phyloP scores from a whole-genome alignment of 2,329 filamentous ascomycete genomes.

The Colletotrichum cuscutae region DNA sequence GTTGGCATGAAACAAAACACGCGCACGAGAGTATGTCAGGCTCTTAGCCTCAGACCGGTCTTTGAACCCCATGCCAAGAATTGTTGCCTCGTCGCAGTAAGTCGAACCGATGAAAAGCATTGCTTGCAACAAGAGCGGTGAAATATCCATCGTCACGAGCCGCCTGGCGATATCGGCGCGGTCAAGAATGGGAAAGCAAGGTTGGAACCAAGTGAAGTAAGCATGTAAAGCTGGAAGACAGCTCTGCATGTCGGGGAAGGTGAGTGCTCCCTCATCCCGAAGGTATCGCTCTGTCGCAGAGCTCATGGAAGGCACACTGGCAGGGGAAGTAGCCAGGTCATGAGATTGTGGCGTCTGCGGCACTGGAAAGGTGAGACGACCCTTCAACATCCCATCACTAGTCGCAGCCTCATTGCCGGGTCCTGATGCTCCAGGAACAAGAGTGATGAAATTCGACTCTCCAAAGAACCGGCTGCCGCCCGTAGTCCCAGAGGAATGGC shows the following conservation, averaged over 20 bases:
- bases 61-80: conserved; percentile 56
- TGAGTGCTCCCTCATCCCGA: conserved; percentile 37
- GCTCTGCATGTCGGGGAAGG: conserved; percentile 35
- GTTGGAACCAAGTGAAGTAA: conserved; percentile 68
- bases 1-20: conserved; percentile 61
- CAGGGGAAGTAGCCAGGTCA: conserved; percentile 12
- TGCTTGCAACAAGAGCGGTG: conserved; percentile 60
- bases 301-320: conserved; percentile 33
- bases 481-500: conserved; percentile 5
- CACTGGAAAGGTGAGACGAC: conserved; percentile 35
- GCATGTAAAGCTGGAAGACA: conserved; percentile 49
- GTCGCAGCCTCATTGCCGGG: background rate
- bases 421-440: conserved; percentile 37
- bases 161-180: conserved; percentile 52
- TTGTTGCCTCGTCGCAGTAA: conserved; percentile 58
- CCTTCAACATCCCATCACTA: conserved; percentile 18
- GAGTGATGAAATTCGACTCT: conserved; percentile 51
- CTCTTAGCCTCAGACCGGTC: conserved; percentile 61
- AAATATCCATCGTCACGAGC: conserved; percentile 53
- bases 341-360: conserved; percentile 28
- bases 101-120: conserved; percentile 66
- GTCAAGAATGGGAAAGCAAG: conserved; percentile 65
- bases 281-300: conserved; percentile 36
- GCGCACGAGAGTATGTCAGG: conserved; percentile 59
- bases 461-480: conserved; percentile 46